These are phyloP conservation scores for Udeniomyces megalosporus DNA, from an alignment of 768 basidiomycete genomes.

Conservation along the genomic window DNA sequence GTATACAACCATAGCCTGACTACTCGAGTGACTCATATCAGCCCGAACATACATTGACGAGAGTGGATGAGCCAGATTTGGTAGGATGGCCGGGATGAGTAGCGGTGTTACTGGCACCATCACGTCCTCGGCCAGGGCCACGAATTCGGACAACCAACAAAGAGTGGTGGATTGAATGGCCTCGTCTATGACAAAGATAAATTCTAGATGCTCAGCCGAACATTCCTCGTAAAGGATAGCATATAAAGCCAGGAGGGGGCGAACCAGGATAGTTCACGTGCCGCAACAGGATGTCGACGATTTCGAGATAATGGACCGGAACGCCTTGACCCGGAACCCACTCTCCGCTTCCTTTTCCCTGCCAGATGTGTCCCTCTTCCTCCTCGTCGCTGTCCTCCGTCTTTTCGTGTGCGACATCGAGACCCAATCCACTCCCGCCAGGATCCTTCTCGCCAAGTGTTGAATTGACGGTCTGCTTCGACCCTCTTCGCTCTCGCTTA, in stretches of 20 bases:
- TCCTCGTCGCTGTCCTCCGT: slow-evolving; percentile 22
- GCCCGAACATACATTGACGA: neutral
- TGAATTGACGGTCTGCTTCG: neutral
- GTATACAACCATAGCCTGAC: slow-evolving; percentile 11
- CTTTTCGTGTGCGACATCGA: neutral
- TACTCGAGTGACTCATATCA: slow-evolving; percentile 38
- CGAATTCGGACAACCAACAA: slow-evolving; percentile 78
- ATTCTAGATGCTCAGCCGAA: neutral
- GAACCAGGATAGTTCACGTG: slow-evolving; percentile 64
- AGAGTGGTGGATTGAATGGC: slow-evolving; percentile 91
- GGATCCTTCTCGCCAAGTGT: slow-evolving; percentile 14
- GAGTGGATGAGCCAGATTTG: slow-evolving; percentile 62
- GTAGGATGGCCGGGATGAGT: slow-evolving; percentile 78
- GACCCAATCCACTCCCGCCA: slow-evolving; percentile 14
- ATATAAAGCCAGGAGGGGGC: slow-evolving; percentile 24
- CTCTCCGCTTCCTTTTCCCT: slow-evolving; percentile 23
- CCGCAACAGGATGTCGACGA: slow-evolving; percentile 79
- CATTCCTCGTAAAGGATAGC: neutral
- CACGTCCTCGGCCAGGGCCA: slow-evolving; percentile 72
- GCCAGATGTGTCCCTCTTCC: slow-evolving; percentile 28
- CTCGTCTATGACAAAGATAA: slow-evolving; percentile 44
- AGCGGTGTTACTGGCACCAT: slow-evolving; percentile 89
- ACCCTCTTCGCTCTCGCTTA: slow-evolving; percentile 9
- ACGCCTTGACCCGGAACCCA: slow-evolving; percentile 94
- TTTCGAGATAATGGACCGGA: slow-evolving; percentile 71